A percentile compares a stretch with the other conserved stretches of the same genome.
These are phyloP conservation scores for Telfairia occidentalis DNA, from an alignment of 331 rosid genomes.

Conservation along the genomic window DNA sequence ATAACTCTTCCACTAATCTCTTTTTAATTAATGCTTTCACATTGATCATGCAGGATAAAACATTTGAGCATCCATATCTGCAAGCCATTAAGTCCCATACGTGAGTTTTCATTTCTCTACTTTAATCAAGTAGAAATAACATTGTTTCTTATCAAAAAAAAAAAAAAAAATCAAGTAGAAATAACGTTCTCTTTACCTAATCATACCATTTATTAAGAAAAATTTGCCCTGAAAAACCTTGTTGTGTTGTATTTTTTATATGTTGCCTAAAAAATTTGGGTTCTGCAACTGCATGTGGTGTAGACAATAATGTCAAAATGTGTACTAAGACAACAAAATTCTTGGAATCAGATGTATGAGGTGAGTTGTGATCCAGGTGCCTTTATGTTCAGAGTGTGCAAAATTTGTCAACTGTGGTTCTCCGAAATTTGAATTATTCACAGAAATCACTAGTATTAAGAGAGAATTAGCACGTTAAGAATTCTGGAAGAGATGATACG, in stretches of 20 bases:
- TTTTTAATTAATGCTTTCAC: conserved; percentile 11
- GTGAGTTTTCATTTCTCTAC: conserved; percentile 30
- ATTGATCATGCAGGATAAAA: conserved; percentile 70
- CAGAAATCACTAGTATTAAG: no score
- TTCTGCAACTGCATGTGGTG: neutral
- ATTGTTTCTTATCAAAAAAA: no score
- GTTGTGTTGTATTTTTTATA: neutral
- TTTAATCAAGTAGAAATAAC: neutral
- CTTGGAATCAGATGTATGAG: no score
- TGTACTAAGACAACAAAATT: no score
- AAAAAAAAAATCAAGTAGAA: conserved; percentile 1
- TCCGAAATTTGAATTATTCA: no score
- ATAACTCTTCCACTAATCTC: neutral
- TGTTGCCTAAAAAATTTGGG: neutral
- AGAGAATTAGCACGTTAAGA: no score
- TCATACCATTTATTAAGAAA: neutral
- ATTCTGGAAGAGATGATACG: no score
- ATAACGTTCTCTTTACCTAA: neutral
- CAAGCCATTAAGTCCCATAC: conserved; percentile 91
- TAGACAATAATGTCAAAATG: no score
- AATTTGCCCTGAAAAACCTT: neutral
- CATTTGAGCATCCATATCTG: conserved; percentile 79
- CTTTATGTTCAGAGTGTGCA: no score
- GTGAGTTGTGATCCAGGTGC: no score
- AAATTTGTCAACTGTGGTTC: no score